These are phyloP conservation scores for Coccinonectria pachysandricola DNA, from an alignment of 2,329 filamentous ascomycete species.

Conservation along the genomic window DNA sequence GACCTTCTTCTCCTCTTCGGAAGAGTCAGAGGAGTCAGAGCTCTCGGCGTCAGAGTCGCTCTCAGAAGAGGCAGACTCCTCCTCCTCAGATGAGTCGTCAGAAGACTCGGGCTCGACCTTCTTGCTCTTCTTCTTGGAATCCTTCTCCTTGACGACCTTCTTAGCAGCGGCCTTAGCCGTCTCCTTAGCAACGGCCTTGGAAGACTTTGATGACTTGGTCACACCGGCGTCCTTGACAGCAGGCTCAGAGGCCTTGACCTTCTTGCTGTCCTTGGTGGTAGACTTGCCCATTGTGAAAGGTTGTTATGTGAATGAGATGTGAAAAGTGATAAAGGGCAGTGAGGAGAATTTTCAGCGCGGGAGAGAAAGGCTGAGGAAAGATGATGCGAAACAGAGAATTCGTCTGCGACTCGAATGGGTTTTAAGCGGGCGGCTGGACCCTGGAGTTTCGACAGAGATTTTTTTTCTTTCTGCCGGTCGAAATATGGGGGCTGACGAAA, in stretches of 20 bases:
- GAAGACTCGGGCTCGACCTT: slow-evolving; percentile 32
- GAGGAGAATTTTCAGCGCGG: slow-evolving; percentile 5
- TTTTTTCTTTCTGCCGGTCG: slow-evolving; percentile 23
- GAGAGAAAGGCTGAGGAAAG: slow-evolving; percentile 10
- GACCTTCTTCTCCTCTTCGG: slow-evolving; percentile 30
- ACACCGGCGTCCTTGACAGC: slow-evolving; percentile 56
- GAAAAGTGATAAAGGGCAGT: slow-evolving; percentile 5
- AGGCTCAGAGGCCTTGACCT: slow-evolving; percentile 42
- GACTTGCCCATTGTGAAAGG: slow-evolving; percentile 51
- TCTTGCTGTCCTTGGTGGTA: slow-evolving; percentile 47
- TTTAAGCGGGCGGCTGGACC: slow-evolving; percentile 18
- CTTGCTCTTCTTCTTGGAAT: slow-evolving; percentile 41
- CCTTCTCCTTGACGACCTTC: slow-evolving; percentile 33
- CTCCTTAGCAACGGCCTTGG: slow-evolving; percentile 59
- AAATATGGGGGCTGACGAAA: slow-evolving; percentile 22
- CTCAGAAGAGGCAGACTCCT: slow-evolving; percentile 23
- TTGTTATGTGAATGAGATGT: slow-evolving; percentile 8
- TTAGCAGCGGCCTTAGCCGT: slow-evolving; percentile 51
- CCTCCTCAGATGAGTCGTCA: slow-evolving; percentile 23
- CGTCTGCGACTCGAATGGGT: slow-evolving; percentile 7
- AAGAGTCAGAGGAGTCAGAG: slow-evolving; percentile 27
- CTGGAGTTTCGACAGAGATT: slow-evolving; percentile 12
- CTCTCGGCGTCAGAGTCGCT: slow-evolving; percentile 6
- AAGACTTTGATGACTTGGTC: slow-evolving; percentile 55
- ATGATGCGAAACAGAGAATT: slow-evolving; percentile 10